Evolutionary conservation across 805 yeast species (phyloP).

Genomic region (Metschnikowia dekortorum): DNA sequence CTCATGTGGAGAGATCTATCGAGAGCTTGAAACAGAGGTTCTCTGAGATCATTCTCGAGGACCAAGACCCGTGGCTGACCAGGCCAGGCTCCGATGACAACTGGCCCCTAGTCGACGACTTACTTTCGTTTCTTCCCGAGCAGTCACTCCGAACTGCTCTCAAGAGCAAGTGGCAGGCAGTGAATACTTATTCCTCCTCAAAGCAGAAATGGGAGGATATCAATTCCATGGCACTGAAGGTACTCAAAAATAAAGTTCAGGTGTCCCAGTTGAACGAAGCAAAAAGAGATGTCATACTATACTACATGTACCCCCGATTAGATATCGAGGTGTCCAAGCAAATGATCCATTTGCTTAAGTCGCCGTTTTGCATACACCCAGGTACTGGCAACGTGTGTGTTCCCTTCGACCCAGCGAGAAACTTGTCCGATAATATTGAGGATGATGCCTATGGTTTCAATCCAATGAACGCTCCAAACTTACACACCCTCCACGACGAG

Average conservation of each 20-base stretch:
- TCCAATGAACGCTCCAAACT: slow-evolving; percentile 77
- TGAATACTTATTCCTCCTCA: slow-evolving; percentile 33
- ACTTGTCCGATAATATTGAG: slow-evolving; percentile 27
- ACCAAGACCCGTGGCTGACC: slow-evolving; percentile 81
- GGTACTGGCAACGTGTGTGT: slow-evolving; percentile 94
- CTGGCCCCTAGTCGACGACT: slow-evolving; percentile 45
- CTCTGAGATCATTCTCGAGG: slow-evolving; percentile 59
- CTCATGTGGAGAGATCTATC: slow-evolving; percentile 74
- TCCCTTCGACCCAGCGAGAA: slow-evolving; percentile 58
- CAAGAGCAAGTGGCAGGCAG: slow-evolving; percentile 51
- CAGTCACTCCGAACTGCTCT: slow-evolving; percentile 50
- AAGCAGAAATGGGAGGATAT: slow-evolving; percentile 80
- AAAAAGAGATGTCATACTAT: slow-evolving; percentile 75
- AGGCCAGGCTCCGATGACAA: slow-evolving; percentile 36
- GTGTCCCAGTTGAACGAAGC: slow-evolving; percentile 56
- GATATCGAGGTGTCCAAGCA: slow-evolving; percentile 92
- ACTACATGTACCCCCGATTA: slow-evolving; percentile 81
- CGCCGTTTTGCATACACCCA: slow-evolving; percentile 97
- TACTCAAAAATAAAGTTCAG: slow-evolving; percentile 42
- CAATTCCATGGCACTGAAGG: slow-evolving; percentile 46
- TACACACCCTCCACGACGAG: slow-evolving; percentile 60
- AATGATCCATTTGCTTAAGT: slow-evolving; percentile 84
- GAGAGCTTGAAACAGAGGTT: slow-evolving; percentile 63
- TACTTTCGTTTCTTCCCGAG: slow-evolving; percentile 63
- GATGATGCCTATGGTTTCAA: slow-evolving; percentile 55